Base-by-base conservation (phyloP, 2,329 filamentous ascomycete species). In the Xylaria sp. region DNA sequence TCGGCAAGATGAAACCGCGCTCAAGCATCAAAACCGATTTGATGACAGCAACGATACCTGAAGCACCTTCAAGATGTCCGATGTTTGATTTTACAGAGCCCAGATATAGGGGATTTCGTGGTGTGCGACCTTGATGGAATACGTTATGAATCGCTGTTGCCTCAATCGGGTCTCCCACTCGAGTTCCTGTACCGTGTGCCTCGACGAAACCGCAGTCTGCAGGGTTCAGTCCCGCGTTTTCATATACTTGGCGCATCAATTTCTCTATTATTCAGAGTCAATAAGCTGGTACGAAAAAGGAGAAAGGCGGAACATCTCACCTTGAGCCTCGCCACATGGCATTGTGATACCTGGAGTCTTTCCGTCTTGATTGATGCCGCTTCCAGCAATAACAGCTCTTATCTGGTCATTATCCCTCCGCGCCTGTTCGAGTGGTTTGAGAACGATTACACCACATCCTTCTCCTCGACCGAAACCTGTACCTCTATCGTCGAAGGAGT, bases 401-500 rank as follows among this genome's bases (percentile, higher is more conserved):
- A 83, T 80, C 1, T 77, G 75, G 66, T 87, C 83, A 23, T 80
- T 80, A 62, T 84, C 83, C 48, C 68, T 71, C 23, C 84, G 68
- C 1, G 84, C 84, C 59, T 81, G 76, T 39, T 79, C 76, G 0
- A 87, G 74, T 0, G 76, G 78, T 72, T 87, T 87, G 10, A 88
- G 68, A 9, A 86, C 68, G 2, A 88, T 65, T 54, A 80, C 75
- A 5, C 75, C 82, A 18, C 80, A 78, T 3, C 83, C 85, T 64
- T 88, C 85, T 7, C 83, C 85, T 8, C 85, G 78, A 0, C 79
- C 83, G 64, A 85, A 89, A 0, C 86, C 86, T 46, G 79, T 78
- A 4, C 79, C 83, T 52, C 75, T 72, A 16, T 71, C 69, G 64
- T 83, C 82, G 64, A 78, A 83, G 35, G 80, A 80, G 54, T 76